Evolutionary conservation across 2,329 filamentous ascomycete species (phyloP).

Genomic region (Colletotrichum nymphaeae): DNA sequence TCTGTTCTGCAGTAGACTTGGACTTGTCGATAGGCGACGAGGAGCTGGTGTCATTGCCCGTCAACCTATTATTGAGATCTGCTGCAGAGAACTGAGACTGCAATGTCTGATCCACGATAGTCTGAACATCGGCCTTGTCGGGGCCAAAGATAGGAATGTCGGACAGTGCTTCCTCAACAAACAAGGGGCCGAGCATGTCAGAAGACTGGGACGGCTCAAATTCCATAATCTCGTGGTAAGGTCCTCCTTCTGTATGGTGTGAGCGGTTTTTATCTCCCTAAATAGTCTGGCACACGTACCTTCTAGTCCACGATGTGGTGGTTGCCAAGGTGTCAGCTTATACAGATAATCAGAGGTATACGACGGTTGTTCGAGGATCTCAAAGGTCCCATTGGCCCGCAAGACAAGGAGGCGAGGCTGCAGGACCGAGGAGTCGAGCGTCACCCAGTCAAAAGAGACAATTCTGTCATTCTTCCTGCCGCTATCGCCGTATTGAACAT

Average conservation of each 20-base stretch:
- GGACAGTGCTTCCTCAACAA: constrained; percentile 64
- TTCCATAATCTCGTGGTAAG: constrained; percentile 67
- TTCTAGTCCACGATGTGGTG: constrained; percentile 67
- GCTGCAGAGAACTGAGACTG: constrained; percentile 29
- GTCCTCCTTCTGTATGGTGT: constrained; percentile 55
- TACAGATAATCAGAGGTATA: constrained; percentile 68
- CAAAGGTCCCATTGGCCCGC: constrained; percentile 69
- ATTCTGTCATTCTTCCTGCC: constrained; percentile 68
- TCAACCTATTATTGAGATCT: constrained; percentile 18
- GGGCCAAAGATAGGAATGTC: constrained; percentile 68
- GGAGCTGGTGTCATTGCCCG: constrained; percentile 1
- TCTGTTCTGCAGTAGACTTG: constrained; percentile 59
- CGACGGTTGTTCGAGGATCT: constrained; percentile 71
- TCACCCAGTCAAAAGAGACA: constrained; percentile 77
- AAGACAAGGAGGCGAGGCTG: constrained; percentile 70
- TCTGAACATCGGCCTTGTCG: constrained; percentile 55
- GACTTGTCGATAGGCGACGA: constrained; percentile 56
- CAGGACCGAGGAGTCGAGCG: constrained; percentile 64
- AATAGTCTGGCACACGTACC: constrained; percentile 50
- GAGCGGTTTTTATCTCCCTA: constrained; percentile 36
- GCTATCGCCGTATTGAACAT: constrained; percentile 65
- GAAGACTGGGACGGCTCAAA: constrained; percentile 67
- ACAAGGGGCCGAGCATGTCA: constrained; percentile 64
- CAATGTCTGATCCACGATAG: constrained; percentile 42
- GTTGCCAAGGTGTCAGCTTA: constrained; percentile 70